Evolutionary conservation across 1,284 basidiomycete genomes (phyloP).

Genomic region (Ustilago loliicola): DNA sequence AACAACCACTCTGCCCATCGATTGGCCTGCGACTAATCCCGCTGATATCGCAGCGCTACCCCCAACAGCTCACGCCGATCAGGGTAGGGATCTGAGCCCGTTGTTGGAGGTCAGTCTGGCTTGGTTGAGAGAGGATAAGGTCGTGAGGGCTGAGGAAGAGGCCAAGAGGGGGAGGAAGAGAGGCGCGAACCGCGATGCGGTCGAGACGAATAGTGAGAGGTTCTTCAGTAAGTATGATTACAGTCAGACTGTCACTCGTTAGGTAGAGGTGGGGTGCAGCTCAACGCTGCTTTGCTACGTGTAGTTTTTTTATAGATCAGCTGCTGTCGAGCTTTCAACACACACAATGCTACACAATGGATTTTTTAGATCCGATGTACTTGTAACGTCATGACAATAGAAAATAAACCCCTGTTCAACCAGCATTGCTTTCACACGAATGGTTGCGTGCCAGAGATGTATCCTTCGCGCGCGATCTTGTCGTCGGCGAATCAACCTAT

Average conservation of each 20-base stretch:
- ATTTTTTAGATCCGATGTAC: not conserved
- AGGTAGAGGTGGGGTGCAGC: not conserved
- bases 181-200: slow-evolving; percentile 50
- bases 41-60: slow-evolving; percentile 40
- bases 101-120: slow-evolving; percentile 62
- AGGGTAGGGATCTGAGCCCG: slow-evolving; percentile 40
- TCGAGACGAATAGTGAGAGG: slow-evolving; percentile 64
- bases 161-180: slow-evolving; percentile 46
- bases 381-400: not conserved
- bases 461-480: too few species aligned
- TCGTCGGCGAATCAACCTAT: too few species aligned
- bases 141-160: slow-evolving; percentile 58
- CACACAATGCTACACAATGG: too few species aligned
- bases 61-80: slow-evolving; percentile 17
- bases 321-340: too few species aligned
- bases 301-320: not conserved
- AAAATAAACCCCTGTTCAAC: not conserved
- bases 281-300: slow-evolving; percentile 30
- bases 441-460: too few species aligned
- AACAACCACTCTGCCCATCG: slow-evolving; percentile 49
- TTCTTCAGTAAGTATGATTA: slow-evolving; percentile 69
- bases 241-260: slow-evolving; percentile 50
- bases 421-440: not conserved
- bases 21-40: slow-evolving; percentile 60
- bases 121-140: slow-evolving; percentile 67